Evolutionary conservation across 805 yeast genomes (phyloP).

Genomic region (Sungouiella thailandica): DNA sequence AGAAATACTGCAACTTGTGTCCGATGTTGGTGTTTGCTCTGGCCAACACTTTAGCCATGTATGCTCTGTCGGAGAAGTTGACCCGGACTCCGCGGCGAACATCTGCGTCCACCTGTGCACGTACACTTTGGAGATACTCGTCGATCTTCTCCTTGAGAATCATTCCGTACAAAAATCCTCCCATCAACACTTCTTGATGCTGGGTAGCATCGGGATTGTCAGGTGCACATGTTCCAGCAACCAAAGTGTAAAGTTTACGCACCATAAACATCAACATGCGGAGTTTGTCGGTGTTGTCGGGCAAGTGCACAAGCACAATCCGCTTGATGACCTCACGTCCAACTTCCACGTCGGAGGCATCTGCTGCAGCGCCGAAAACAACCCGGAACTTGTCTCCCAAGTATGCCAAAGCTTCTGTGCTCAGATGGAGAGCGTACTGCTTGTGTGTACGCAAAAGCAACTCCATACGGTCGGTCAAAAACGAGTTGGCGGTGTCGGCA

Average conservation of each 20-base stretch:
- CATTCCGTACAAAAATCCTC: slow-evolving; percentile 96
- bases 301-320: slow-evolving; percentile 86
- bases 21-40: slow-evolving; percentile 92
- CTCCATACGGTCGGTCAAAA: slow-evolving; percentile 97
- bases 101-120: slow-evolving; percentile 72
- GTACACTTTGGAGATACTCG: slow-evolving; percentile 75
- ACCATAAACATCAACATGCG: slow-evolving; percentile 89
- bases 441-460: slow-evolving; percentile 85
- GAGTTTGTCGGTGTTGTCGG: slow-evolving; percentile 72
- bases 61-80: slow-evolving; percentile 78
- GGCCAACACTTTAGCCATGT: slow-evolving; percentile 71
- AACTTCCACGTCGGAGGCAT: slow-evolving; percentile 82
- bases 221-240: slow-evolving; percentile 94
- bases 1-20: slow-evolving; percentile 85
- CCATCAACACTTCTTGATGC: slow-evolving; percentile 93
- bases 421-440: slow-evolving; percentile 69
- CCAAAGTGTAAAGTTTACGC: slow-evolving; percentile 88
- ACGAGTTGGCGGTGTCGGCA: slow-evolving; percentile 78
- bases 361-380: slow-evolving; percentile 85
- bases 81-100: slow-evolving; percentile 75
- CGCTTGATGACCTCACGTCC: slow-evolving; percentile 79
- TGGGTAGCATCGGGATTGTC: slow-evolving; percentile 99
- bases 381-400: slow-evolving; percentile 95
- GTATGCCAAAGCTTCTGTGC: slow-evolving; percentile 86
- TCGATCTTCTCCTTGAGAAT: slow-evolving; percentile 94